Evolutionary conservation across 805 yeast species (phyloP), one percentile per base, ranked within the genome.

Genomic region (Kodamaea kakaduensis): DNA sequence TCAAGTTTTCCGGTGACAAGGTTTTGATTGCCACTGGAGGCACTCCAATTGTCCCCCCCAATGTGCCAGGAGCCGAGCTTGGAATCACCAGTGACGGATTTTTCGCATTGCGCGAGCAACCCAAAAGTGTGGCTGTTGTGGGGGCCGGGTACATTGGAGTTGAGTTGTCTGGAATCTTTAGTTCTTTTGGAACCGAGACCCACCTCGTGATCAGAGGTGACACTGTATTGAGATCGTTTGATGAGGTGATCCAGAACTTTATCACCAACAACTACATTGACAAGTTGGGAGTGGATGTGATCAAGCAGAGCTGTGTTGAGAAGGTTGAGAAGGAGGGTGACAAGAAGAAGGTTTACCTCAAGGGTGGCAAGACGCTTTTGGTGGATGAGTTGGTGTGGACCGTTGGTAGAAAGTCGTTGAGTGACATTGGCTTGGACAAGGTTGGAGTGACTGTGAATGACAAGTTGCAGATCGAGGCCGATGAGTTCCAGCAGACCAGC

Each of bases 121-220:
- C 99, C 34, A 81, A 87, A 61, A 73, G 80, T 32, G 97, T 90
- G 18, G 97, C 94, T 1, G 73, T 93, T 42, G 96, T 93, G 9
- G 99, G 99, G 50, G 96, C 96, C 24, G 99, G 99, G 28, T 93
- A 93, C 66, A 93, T 93, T 57, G 97, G 96, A 39, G 83, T 88
- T 31, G 99, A 93, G 67, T 74, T 93, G 34, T 84, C 97, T 5
- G 98, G 98, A 44, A 88, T 93, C 29, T 90, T 93, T 77, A 74
- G 84, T 46, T 87, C 87, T 16, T 71, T 93, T 43, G 95, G 95
- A 12, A 58, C 90, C 10, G 87, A 90, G 47, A 82, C 95, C 31
- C 90, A 85, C 58, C 59, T 93, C 59, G 75, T 90, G 42, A 84
- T 90, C 44, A 81, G 99, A 68, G 94, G 95, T 46, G 90, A 89